Percentiles rank a stretch among this genome's conserved stretches.
Evolutionary conservation across 176 grass and related monocot genomes (phyloP).

Genomic region (Phoenix roebelenii): DNA sequence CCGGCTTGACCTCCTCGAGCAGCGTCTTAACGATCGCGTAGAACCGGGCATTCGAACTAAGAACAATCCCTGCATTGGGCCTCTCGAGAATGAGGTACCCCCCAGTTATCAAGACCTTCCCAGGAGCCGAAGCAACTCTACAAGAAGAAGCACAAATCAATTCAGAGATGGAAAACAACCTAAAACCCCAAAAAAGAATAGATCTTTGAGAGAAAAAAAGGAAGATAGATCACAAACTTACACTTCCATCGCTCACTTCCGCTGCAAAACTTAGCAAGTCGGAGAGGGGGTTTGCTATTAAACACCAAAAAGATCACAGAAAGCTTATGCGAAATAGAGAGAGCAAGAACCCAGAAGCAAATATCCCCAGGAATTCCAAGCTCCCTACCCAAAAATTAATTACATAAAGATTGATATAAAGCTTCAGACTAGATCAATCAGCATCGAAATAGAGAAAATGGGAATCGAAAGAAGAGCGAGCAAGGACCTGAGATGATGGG

Average conservation of each 20-base stretch:
- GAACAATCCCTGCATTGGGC: constrained; percentile 76
- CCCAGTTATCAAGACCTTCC: constrained; percentile 77
- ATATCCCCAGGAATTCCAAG: too few species aligned
- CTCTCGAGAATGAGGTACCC: constrained; percentile 88
- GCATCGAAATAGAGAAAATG: too few species aligned
- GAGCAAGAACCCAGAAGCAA: too few species aligned
- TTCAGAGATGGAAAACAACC: not conserved
- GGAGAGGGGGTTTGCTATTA: too few species aligned
- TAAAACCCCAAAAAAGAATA: not conserved
- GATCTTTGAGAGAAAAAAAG: not conserved
- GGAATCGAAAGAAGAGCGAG: too few species aligned
- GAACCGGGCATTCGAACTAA: constrained; percentile 82
- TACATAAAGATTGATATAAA: too few species aligned
- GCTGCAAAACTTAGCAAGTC: too few species aligned
- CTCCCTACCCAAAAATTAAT: too few species aligned
- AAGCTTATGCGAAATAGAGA: too few species aligned
- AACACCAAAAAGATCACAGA: too few species aligned
- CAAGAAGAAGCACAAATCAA: not conserved
- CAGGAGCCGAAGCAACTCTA: constrained; percentile 84
- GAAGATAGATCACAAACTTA: constrained; percentile 9
- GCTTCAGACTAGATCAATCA: too few species aligned
- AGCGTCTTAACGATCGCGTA: constrained; percentile 69
- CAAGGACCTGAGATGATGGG: too few species aligned
- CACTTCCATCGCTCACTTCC: constrained; percentile 23
- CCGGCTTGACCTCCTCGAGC: constrained; percentile 42